These are phyloP conservation scores for Boeremia lycopersici DNA, from an alignment of 2,329 filamentous ascomycete genomes.

Conservation along the genomic window DNA sequence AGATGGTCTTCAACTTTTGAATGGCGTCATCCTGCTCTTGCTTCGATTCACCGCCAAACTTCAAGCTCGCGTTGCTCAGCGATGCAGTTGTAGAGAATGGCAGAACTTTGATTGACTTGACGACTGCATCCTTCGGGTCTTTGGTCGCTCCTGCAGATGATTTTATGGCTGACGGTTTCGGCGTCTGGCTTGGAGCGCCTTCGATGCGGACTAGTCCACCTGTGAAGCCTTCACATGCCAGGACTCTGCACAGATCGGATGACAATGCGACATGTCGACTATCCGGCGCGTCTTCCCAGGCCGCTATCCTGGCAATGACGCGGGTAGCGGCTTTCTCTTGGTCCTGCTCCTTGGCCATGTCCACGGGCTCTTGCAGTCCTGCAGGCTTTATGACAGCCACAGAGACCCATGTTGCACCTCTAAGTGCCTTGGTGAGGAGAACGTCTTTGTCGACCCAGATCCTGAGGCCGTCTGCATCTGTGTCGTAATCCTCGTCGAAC, in stretches of 20 bases:
- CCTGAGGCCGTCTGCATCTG: constrained; percentile 62
- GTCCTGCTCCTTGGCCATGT: constrained; percentile 72
- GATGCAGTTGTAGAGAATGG: constrained; percentile 70
- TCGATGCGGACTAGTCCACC: constrained; percentile 89
- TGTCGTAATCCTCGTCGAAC: constrained; percentile 71
- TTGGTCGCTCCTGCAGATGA: constrained; percentile 38
- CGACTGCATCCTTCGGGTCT: constrained; percentile 51
- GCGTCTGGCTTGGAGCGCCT: constrained; percentile 74
- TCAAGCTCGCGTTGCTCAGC: constrained; percentile 70
- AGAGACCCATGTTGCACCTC: constrained; percentile 75
- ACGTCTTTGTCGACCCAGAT: constrained; percentile 87
- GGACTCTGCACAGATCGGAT: constrained; percentile 71
- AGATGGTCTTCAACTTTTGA: constrained; percentile 73
- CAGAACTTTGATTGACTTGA: constrained; percentile 75
- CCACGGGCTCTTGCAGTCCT: constrained; percentile 72
- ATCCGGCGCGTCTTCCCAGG: constrained; percentile 88
- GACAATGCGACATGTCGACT: constrained; percentile 81
- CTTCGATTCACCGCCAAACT: constrained; percentile 86
- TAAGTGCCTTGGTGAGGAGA: constrained; percentile 72
- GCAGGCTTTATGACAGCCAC: constrained; percentile 89
- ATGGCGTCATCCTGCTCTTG: constrained; percentile 78
- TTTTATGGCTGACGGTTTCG: constrained; percentile 61
- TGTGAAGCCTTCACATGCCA: constrained; percentile 75
- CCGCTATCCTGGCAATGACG: constrained; percentile 74
- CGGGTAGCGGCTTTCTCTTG: constrained; percentile 65